Conservation (phyloP, 164 flowering plant species). For the Umbellularia californica region DNA sequence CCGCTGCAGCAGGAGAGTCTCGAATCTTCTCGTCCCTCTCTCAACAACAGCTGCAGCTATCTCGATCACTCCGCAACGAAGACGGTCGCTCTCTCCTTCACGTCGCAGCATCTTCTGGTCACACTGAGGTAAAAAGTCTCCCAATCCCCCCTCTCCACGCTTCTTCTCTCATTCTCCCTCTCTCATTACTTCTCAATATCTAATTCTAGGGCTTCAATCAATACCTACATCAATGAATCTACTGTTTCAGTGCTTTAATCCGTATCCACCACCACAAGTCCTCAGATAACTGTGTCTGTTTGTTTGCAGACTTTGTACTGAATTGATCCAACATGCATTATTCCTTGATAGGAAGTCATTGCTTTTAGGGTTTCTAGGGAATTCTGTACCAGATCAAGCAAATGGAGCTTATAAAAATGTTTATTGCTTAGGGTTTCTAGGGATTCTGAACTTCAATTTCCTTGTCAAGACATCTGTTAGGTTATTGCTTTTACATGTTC, state of each 20-base stretch:
- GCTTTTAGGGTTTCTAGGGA: too few species aligned
- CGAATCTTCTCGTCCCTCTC: constrained; percentile 50
- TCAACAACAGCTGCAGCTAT: constrained; percentile 30
- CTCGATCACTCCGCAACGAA: constrained; percentile 66
- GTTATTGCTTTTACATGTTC: background rate
- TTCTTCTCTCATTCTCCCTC: background rate
- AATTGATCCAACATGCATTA: too few species aligned
- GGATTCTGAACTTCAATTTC: background rate
- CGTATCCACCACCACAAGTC: too few species aligned
- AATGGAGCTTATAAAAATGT: too few species aligned
- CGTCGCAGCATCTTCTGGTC: constrained; percentile 63
- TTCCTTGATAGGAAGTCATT: too few species aligned
- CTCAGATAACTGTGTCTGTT: too few species aligned
- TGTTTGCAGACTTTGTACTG: too few species aligned
- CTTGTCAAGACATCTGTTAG: background rate
- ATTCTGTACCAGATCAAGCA: too few species aligned
- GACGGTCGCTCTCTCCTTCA: constrained; percentile 90
- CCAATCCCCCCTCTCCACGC: background rate
- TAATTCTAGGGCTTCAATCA: background rate
- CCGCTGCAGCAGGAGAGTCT: constrained; percentile 65
- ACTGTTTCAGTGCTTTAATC: too few species aligned
- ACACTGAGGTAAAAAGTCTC: constrained; percentile 37
- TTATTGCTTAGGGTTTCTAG: too few species aligned
- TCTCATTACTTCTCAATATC: background rate
- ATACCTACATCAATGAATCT: background rate